Evolutionary conservation across 306 rosid genomes (phyloP).

Genomic region (Delonix regia): DNA sequence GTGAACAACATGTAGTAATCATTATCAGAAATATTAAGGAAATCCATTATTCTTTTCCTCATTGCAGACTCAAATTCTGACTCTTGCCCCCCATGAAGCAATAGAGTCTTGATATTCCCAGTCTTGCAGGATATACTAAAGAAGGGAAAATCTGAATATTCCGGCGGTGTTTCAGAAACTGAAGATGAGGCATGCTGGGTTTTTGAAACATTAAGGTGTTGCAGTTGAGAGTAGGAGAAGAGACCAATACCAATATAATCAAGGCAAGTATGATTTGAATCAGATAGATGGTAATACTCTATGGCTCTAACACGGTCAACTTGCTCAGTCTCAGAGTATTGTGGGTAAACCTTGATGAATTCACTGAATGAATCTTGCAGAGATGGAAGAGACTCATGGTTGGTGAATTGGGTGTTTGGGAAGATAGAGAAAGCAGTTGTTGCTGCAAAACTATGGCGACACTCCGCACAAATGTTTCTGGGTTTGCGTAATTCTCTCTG

Average conservation of each 20-base stretch:
- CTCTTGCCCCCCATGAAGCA: conserved; percentile 72
- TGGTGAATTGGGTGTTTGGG: conserved; percentile 79
- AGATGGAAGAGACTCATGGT: conserved; percentile 90
- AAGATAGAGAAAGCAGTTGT: conserved; percentile 68
- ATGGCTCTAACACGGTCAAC: conserved; percentile 69
- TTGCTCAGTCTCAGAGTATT: conserved; percentile 60
- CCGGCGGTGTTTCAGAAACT: conserved; percentile 30
- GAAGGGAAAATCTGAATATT: conserved; percentile 65
- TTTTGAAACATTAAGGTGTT: conserved; percentile 49
- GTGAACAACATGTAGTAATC: conserved; percentile 94
- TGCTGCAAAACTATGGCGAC: conserved; percentile 68
- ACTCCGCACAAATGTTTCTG: conserved; percentile 67
- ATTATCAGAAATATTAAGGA: conserved; percentile 71
- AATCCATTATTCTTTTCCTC: conserved; percentile 71
- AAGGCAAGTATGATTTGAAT: conserved; percentile 73
- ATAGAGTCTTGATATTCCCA: conserved; percentile 74
- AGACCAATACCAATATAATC: conserved; percentile 96
- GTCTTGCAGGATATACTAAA: conserved; percentile 75
- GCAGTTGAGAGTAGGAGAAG: conserved; percentile 75
- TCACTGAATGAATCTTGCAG: conserved; percentile 64
- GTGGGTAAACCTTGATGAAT: conserved; percentile 70
- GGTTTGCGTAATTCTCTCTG: conserved; percentile 43
- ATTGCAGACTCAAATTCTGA: conserved; percentile 77
- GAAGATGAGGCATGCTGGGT: conserved; percentile 51
- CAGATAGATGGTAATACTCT: conserved; percentile 73